Evolutionary conservation across 2,329 filamentous ascomycete genomes (phyloP).

Genomic region (Arthrinium phaeospermum): DNA sequence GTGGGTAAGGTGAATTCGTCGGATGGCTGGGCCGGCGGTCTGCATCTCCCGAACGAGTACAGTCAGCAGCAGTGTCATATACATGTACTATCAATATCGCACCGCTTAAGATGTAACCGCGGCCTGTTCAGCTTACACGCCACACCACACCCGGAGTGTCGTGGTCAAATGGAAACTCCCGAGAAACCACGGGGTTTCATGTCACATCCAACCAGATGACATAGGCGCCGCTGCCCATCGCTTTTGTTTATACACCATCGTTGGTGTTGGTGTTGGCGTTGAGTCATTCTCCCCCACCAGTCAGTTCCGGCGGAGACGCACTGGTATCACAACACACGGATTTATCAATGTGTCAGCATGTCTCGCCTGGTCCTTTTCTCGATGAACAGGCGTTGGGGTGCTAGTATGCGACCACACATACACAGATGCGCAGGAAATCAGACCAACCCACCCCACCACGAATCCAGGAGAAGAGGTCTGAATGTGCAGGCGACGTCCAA

Average conservation of each 20-base stretch:
- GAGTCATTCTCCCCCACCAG: background rate
- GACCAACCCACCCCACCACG: background rate
- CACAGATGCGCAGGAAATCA: background rate
- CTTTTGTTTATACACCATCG: background rate
- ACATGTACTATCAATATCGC: background rate
- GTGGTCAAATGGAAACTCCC: background rate
- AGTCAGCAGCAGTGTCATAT: background rate
- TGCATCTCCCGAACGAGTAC: background rate
- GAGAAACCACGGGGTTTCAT: background rate
- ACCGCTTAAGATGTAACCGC: background rate
- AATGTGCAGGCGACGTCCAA: background rate
- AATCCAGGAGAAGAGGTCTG: background rate
- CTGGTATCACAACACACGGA: background rate
- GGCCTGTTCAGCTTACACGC: background rate
- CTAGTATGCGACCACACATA: background rate
- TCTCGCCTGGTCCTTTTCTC: background rate
- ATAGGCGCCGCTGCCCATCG: background rate
- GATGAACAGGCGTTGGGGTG: background rate
- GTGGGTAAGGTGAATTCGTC: conserved; percentile 6
- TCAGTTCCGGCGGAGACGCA: background rate
- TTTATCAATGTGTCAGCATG: background rate
- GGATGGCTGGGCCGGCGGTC: background rate
- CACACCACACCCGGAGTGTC: background rate
- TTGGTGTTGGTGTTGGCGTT: background rate
- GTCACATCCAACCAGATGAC: background rate